Base-by-base conservation (phyloP, 129 eudicot species). In the Kitagawia praeruptora region DNA sequence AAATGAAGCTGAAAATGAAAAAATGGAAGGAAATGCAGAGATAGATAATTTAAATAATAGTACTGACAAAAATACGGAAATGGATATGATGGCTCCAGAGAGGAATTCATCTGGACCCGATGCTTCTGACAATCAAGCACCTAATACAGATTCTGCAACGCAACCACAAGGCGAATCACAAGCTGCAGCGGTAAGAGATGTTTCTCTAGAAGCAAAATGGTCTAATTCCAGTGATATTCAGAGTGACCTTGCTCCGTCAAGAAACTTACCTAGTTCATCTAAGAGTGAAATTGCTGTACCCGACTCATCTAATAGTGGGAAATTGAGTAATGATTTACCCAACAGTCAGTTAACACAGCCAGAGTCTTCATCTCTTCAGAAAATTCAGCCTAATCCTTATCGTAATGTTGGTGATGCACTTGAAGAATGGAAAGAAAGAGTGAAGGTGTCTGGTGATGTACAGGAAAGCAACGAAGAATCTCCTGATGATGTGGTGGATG, bases 381-480 rank as follows among this genome's bases (percentile, higher is more conserved):
- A 88, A 81, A 79, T 49, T 49, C 88, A 92, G 79, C 99, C 97
- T 1, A 96, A 96, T 83, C 98, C 99, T 74, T 87, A 82, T n/a
- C 93, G 97, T 47, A 89, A 85, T 74, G 78, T 96, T 18, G 99
- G 98, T 15, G 98, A 96, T 78, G 99, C 99, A 6, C 89, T 96
- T 76, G 95, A 96, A 23, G 89, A 89, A 45, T 96, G 99, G 99
- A 96, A 96, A 88, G 99, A 96, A 78, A 85, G 95, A 80, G 93
- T 92, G 3, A 90, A 92, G 88, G 98, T 96, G 74, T 86, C 99
- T 1, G 82, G 80, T 44, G 98, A 92, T 76, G 74, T 89, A 75
- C 85, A 82, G 72, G 93, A 88, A 4, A 83, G 69, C 46, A 77
- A 46, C 18, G 75, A 49, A 4, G 89, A 87, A 25, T 80, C 81